Evolutionary conservation across 192 early-diverging fungal genomes (phyloP), one percentile per base, ranked within the genome.

Genomic region (Phlyctochytrium planicorne): DNA sequence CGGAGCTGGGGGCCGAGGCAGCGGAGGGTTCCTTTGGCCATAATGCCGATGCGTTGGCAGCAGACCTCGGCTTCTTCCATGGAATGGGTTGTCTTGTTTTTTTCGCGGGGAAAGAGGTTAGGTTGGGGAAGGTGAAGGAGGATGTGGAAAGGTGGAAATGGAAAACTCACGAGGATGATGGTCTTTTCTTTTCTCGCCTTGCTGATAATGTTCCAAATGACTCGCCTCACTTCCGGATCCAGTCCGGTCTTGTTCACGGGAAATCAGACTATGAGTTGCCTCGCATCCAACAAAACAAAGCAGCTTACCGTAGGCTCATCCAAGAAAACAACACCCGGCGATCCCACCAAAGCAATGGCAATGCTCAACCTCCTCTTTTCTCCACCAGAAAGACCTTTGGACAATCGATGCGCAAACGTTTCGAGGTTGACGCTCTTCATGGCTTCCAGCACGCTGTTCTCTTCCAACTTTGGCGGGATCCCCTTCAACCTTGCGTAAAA

Each of bases 1-100:
- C 81, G 76, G 20, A 83, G 71, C 32, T 79, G 84, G 24, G 75
- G 68, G 34, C 84, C 89, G 16, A 89, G 74, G 66, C 89, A 91
- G 33, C 87, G 77, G 53, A 90, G 59, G 0, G 83, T 87, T 33
- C 90, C 90, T 62, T 90, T 84, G 34, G 88, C 79, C 83, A 91
- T 90, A 60, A 92, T 92, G 37, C 87, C 90, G 61, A 92, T 91
- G 34, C 83, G 73, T 14, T 87, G 75, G 68, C 90, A 92, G 29
- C 90, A 70, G 2, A 83, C 84, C 65, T 91, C 89, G 35, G 90
- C 90, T 76, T 92, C 90, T 64, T 92, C 89, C 90, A 91, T 90
- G 3, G 82, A 84, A 64, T 91, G 89, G 3, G 90, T 91, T 2
- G 88, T 91, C 73, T 86, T 33, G 16, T n/a, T 57, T 57, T 50